Base-by-base conservation (phyloP, 2,329 filamentous ascomycete genomes). In the Colletotrichum sp. region DNA sequence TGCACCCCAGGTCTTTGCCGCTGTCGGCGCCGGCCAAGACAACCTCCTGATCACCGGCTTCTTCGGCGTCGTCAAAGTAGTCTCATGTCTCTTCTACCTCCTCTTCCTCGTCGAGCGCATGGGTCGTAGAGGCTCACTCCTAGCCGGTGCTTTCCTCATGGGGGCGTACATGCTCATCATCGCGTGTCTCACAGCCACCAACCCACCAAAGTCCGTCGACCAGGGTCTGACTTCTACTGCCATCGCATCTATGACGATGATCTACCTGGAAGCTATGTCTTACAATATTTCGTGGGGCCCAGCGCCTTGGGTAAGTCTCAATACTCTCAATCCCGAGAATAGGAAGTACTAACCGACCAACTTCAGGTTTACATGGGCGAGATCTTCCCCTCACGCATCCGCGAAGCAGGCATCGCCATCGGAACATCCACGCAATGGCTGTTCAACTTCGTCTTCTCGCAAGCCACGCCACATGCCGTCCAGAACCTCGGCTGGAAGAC, bases 251-350 rank as follows among this genome's bases (percentile, higher is more conserved):
- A 84, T 90, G 24, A 85, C 87, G 21, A 89, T 90, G 86, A 86
- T 88, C 36, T 90, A 90, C 69, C 83, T 73, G 16, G 87, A 90
- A 81, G 88, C 87, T 13, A 86, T 90, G 80, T 86, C 85, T 5
- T 91, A 89, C 79, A 88, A 89, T 39, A 87, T 89, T 52, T 88
- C 85, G 0, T 90, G 88, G 88, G 89, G 89, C 2, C 88, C 88
- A 1, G 84, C 90, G 4, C 86, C 88, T 18, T 91, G 89, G 88
- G 82, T 84, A 68, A 79, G 77, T 63, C 18, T 64, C 44, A 2
- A 7, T 1, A 13, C 4, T 16, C 4, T 18, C 63, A n/a, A n/a
- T n/a, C n/a, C 16, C 44, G 8, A 34, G 18, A 26, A 4, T 21
- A 12, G 1, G 3, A 59, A 21, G 2, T 2, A 4, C 26, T 3